Evolutionary conservation across 2,329 filamentous ascomycete genomes (phyloP), one percentile per base, ranked within the genome.

Genomic region (Pseudofabraea citricarpa): DNA sequence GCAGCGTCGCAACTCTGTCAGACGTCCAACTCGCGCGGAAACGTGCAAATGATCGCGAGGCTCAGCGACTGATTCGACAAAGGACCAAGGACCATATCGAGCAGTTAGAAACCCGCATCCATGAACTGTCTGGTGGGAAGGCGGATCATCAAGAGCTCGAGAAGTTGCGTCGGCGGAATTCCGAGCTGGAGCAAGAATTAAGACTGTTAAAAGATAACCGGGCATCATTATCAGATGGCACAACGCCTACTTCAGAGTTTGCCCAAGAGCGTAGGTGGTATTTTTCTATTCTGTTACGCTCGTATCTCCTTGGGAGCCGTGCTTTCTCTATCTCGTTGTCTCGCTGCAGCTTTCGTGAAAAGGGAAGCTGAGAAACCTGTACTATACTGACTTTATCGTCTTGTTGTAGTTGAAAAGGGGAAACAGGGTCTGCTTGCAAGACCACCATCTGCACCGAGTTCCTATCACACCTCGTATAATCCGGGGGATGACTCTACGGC

Each of bases 1-100:
- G 89, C 53, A 90, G 87, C 51, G 90, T 95, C 44, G 88, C 89
- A 51, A 91, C 87, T 58, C 74, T 95, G 60, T 94, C 87, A 16
- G 85, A 87, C 12, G 85, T 88, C 50, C 90, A 95, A 66, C 77
- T 95, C 45, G 87, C 85, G 24, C 84, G 90, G 62, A 95, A 95
- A 71, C 77, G 90, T 51, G 87, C 88, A 60, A 95, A 95, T 69
- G 90, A 95, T 63, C 80, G 90, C 49, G 88, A 95, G 65, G 90
- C 90, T 32, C 90, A 95, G 67, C 79, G 90, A 39, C 87, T 87
- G 32, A 95, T 95, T 51, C 76, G 90, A 39, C 87, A 89, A 63
- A 78, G 90, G 54, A 95, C 88, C 24, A 90, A 89, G 67, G 80
- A 85, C 58, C 86, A 89, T 62, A 95, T 95, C 56, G 87, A 93